A percentile compares a stretch with the other conserved stretches of the same genome.
Evolutionary conservation across 2,329 filamentous ascomycete genomes (phyloP).

Genomic region (Fusarium chuoi): DNA sequence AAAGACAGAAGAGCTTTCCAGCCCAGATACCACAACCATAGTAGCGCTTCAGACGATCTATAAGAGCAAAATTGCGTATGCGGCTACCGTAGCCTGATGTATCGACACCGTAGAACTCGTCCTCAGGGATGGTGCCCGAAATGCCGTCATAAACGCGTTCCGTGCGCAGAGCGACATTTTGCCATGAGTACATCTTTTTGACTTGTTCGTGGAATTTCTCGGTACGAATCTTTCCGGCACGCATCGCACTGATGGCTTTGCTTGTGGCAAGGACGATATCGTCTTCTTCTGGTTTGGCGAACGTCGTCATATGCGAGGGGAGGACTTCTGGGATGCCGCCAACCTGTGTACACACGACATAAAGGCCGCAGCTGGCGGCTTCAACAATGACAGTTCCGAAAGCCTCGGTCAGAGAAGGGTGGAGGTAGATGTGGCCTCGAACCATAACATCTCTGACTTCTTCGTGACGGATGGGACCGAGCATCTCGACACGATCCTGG

Average conservation of each 20-base stretch:
- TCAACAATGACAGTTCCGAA: slow-evolving; percentile 99
- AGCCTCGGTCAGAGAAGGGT: slow-evolving; percentile 93
- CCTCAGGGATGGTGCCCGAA: slow-evolving; percentile 83
- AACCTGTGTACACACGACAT: slow-evolving; percentile 96
- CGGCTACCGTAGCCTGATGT: slow-evolving; percentile 74
- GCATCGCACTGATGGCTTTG: slow-evolving; percentile 85
- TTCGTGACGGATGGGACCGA: slow-evolving; percentile 93
- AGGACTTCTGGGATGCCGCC: slow-evolving; percentile 97
- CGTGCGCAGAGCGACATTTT: slow-evolving; percentile 91
- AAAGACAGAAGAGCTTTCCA: slow-evolving; percentile 95
- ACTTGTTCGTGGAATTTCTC: slow-evolving; percentile 97
- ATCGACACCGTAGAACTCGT: slow-evolving; percentile 88
- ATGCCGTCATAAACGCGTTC: slow-evolving; percentile 97
- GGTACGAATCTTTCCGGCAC: slow-evolving; percentile 87
- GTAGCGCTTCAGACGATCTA: slow-evolving; percentile 94
- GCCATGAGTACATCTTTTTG: slow-evolving; percentile 99
- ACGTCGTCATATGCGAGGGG: slow-evolving; percentile 95
- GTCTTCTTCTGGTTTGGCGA: slow-evolving; percentile 96
- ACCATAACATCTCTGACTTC: slow-evolving; percentile 98
- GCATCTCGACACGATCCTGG: slow-evolving; percentile 91
- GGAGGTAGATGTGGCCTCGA: slow-evolving; percentile 93
- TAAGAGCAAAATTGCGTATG: slow-evolving; percentile 88
- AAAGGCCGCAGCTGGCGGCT: slow-evolving; percentile 93
- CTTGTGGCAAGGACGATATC: slow-evolving; percentile 91
- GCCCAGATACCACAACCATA: slow-evolving; percentile 99